Conservation (phyloP, 2,329 filamentous ascomycete genomes). For the Clonostachys sp. region DNA sequence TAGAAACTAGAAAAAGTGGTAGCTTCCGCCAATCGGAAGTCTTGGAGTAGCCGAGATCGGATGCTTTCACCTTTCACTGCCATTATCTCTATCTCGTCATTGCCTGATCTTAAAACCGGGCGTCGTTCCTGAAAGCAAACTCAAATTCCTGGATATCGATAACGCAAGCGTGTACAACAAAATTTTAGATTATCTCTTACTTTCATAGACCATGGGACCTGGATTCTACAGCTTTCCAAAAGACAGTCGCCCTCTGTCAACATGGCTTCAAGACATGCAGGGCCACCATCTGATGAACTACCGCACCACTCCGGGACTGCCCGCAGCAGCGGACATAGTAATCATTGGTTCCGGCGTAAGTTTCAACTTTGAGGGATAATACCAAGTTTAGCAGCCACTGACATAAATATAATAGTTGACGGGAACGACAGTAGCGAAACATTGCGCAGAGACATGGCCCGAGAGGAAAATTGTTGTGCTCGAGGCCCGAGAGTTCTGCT, state of each 20-base stretch:
- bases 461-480: slow-evolving; percentile 4
- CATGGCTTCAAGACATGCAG: slow-evolving; percentile 4
- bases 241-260: slow-evolving; percentile 1
- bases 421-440: slow-evolving; percentile 5
- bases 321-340: slow-evolving; percentile 1
- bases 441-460: slow-evolving; percentile 5
- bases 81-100: too few relatives aligned
- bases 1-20: too few relatives aligned
- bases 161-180: too few relatives aligned
- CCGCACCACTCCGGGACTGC: slow-evolving; percentile 4
- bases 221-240: not conserved
- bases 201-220: too few relatives aligned
- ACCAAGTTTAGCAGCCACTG: not conserved
- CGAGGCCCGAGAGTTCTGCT: slow-evolving; percentile 7
- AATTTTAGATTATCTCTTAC: too few relatives aligned
- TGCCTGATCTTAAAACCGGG: too few relatives aligned
- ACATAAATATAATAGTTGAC: slow-evolving; percentile 1
- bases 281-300: slow-evolving; percentile 4
- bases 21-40: too few relatives aligned
- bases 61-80: too few relatives aligned
- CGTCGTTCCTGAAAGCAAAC: too few relatives aligned
- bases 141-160: too few relatives aligned
- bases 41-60: too few relatives aligned
- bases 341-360: slow-evolving; percentile 6
- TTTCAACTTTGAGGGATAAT: not conserved